Evolutionary conservation across 164 flowering plant species (phyloP).

Genomic region (Taxillus chinensis): DNA sequence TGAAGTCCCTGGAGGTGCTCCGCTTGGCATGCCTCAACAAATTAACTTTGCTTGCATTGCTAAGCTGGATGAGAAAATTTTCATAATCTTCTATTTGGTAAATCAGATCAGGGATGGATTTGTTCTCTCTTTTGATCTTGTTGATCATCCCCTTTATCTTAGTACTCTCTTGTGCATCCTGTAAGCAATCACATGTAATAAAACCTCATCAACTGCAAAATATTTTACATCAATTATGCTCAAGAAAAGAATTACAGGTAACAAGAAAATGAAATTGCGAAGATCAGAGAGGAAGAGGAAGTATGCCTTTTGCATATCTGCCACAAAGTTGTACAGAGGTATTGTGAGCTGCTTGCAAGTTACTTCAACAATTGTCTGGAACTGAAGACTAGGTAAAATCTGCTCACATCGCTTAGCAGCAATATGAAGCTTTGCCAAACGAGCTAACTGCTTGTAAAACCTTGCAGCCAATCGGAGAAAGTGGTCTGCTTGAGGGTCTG

Average conservation of each 20-base stretch:
- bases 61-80: conserved; percentile 70
- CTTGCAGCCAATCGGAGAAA: conserved; percentile 45
- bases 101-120: conserved; percentile 72
- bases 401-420: conserved; percentile 72
- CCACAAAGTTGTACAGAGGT: conserved; percentile 63
- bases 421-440: conserved; percentile 59
- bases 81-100: conserved; percentile 86
- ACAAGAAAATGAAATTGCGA: neutral
- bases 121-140: conserved; percentile 76
- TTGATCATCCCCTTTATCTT: conserved; percentile 32
- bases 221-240: neutral
- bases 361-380: conserved; percentile 65
- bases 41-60: conserved; percentile 66
- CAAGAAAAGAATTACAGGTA: neutral
- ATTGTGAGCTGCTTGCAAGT: conserved; percentile 75
- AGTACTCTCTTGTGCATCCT: conserved; percentile 56
- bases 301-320: conserved; percentile 51
- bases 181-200: conserved; percentile 10
- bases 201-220: conserved; percentile 5
- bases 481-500: conserved; percentile 77
- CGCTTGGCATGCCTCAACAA: conserved; percentile 76
- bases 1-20: conserved; percentile 74
- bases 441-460: conserved; percentile 74
- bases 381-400: conserved; percentile 44
- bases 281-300: neutral